Evolutionary conservation across 495 filamentous ascomycete genomes (phyloP).

Genomic region (Tirmania nivea): DNA sequence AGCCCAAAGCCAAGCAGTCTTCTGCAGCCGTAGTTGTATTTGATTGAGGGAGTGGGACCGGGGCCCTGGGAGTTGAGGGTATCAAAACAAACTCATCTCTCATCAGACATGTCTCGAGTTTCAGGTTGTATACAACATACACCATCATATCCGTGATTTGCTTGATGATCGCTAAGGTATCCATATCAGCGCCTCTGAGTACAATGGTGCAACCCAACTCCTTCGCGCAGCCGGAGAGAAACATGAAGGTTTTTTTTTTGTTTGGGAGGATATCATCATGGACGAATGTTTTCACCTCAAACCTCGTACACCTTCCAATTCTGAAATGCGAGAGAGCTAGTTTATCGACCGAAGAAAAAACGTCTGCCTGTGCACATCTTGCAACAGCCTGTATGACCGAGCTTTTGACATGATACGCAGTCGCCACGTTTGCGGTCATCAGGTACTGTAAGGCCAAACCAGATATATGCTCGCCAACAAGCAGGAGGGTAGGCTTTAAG

Average conservation of each 20-base stretch:
- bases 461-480: conserved; percentile 78
- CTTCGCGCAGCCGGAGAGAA: conserved; percentile 75
- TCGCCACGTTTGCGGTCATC: conserved; percentile 68
- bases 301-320: conserved; percentile 58
- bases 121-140: conserved; percentile 94
- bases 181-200: conserved; percentile 56
- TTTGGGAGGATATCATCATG: conserved; percentile 44
- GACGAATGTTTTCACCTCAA: conserved; percentile 89
- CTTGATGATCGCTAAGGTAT: conserved; percentile 57
- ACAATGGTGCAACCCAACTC: conserved; percentile 93
- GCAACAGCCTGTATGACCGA: conserved; percentile 91
- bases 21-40: background rate
- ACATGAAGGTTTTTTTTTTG: conserved; percentile 79
- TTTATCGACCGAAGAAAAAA: conserved; percentile 91
- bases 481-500: conserved; percentile 58
- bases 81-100: conserved; percentile 84
- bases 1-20: background rate
- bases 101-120: conserved; percentile 89
- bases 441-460: conserved; percentile 76
- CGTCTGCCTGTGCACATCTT: conserved; percentile 67
- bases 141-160: conserved; percentile 95
- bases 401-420: conserved; percentile 85
- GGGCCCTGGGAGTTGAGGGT: conserved; percentile 33
- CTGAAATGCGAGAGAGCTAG: conserved; percentile 59
- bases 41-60: background rate